A percentile compares a stretch with the other conserved stretches of the same genome.
phyloP scores from a whole-genome alignment of 805 yeast genomes.

The Jamesozyma lodderae region DNA sequence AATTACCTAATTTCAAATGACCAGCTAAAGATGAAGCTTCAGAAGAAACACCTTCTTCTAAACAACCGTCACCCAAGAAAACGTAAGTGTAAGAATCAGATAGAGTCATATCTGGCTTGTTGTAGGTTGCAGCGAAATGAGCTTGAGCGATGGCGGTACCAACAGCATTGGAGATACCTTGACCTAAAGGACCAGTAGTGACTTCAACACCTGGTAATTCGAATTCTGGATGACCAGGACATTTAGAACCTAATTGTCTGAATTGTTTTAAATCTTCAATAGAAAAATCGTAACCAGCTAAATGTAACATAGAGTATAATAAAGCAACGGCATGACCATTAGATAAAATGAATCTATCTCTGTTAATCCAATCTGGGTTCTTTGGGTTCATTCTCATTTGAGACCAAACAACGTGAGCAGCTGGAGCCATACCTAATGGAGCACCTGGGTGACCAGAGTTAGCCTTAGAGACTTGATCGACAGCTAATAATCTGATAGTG shows the following conservation, averaged over 20 bases:
- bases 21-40: slow-evolving; percentile 96
- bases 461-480: slow-evolving; percentile 79
- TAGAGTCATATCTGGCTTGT: slow-evolving; percentile 71
- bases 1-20: slow-evolving; percentile 84
- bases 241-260: slow-evolving; percentile 82
- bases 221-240: slow-evolving; percentile 97
- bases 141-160: slow-evolving; percentile 94
- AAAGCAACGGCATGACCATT: slow-evolving; percentile 96
- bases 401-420: slow-evolving; percentile 81
- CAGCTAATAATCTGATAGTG: slow-evolving; percentile 83
- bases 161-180: slow-evolving; percentile 92
- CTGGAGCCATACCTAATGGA: slow-evolving; percentile 95
- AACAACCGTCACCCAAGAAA: slow-evolving; percentile 94
- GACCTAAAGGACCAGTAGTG: slow-evolving; percentile 98
- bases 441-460: slow-evolving; percentile 99
- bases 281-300: slow-evolving; percentile 72
- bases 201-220: slow-evolving; percentile 92
- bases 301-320: slow-evolving; percentile 73
- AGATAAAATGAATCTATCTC: slow-evolving; percentile 90
- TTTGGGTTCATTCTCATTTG: slow-evolving; percentile 81
- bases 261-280: slow-evolving; percentile 83
- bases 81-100: slow-evolving; percentile 69
- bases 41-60: slow-evolving; percentile 94
- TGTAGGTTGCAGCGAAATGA: slow-evolving; percentile 85
- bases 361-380: slow-evolving; percentile 86